Evolutionary conservation across 2,329 filamentous ascomycete genomes (phyloP).

Genomic region (Cordyceps sp.): DNA sequence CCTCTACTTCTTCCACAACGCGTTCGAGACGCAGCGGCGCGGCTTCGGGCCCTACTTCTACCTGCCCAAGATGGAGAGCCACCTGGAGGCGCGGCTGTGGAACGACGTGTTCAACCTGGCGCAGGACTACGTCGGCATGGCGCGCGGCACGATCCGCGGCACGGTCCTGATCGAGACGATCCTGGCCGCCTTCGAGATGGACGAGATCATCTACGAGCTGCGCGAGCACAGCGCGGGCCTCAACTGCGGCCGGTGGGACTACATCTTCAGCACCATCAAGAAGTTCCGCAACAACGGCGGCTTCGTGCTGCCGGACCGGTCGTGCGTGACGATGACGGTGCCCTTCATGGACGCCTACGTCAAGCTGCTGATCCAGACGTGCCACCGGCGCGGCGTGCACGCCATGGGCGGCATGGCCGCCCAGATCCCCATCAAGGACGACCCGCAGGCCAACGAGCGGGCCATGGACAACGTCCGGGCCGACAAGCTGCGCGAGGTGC

Average conservation of each 20-base stretch:
- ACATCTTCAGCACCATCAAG: constrained; percentile 99
- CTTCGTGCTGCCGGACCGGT: constrained; percentile 87
- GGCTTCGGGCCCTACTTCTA: constrained; percentile 94
- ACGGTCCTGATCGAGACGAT: constrained; percentile 98
- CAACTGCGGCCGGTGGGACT: constrained; percentile 98
- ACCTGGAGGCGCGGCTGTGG: constrained; percentile 93
- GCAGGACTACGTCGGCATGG: constrained; percentile 84
- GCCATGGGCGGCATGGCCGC: constrained; percentile 98
- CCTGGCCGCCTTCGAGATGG: constrained; percentile 96
- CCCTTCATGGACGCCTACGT: constrained; percentile 97
- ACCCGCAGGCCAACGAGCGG: constrained; percentile 76
- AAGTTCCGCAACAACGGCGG: constrained; percentile 91
- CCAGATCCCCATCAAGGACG: constrained; percentile 96
- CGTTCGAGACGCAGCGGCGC: constrained; percentile 66
- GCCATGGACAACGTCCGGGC: constrained; percentile 87
- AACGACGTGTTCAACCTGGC: constrained; percentile 95
- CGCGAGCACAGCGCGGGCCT: constrained; percentile 90
- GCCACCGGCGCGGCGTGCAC: constrained; percentile 91
- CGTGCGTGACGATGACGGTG: constrained; percentile 87
- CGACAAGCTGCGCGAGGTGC: constrained; percentile 92
- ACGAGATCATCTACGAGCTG: constrained; percentile 99
- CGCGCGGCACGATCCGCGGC: constrained; percentile 78
- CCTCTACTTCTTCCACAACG: constrained; percentile 98
- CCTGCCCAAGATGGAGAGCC: constrained; percentile 94
- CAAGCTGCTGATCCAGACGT: constrained; percentile 94